A percentile compares a stretch with the other conserved stretches of the same genome.
Evolutionary conservation across 768 basidiomycete species (phyloP).

Genomic region (Russula sp.): DNA sequence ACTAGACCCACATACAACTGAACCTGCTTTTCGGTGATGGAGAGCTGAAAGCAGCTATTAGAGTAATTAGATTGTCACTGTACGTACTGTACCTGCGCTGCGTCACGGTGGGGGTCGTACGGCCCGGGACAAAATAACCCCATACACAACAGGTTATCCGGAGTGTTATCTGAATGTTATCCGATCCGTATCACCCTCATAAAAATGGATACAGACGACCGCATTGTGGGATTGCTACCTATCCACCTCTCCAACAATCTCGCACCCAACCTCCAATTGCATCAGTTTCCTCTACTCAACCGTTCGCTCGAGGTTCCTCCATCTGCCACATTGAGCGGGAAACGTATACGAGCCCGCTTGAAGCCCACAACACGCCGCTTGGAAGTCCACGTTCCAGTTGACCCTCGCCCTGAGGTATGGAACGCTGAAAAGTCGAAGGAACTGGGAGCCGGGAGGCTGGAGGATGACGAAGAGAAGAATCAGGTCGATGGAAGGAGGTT

Average conservation of each 20-base stretch:
- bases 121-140: background rate
- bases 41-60: background rate
- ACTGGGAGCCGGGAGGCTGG: conserved; percentile 56
- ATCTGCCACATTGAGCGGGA: conserved; percentile 64
- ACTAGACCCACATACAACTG: conserved; percentile 2
- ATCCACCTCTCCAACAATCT: conserved; percentile 64
- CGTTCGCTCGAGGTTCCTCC: conserved; percentile 74
- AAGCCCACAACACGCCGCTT: conserved; percentile 57
- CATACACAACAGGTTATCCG: no score
- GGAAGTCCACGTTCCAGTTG: conserved; percentile 79
- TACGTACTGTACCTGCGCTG: no score
- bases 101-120: background rate
- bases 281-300: conserved; percentile 74
- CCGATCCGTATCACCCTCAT: background rate
- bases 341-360: conserved; percentile 66
- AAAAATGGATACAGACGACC: conserved; percentile 41
- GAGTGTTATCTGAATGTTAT: background rate
- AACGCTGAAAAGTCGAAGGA: conserved; percentile 64
- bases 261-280: conserved; percentile 60
- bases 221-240: conserved; percentile 61
- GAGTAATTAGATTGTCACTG: background rate
- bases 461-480: conserved; percentile 77
- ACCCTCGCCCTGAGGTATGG: conserved; percentile 76
- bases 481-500: conserved; percentile 41
- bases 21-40: background rate